Evolutionary conservation across 1,284 basidiomycete species (phyloP).

Genomic region (Apiotrichum siamense): DNA sequence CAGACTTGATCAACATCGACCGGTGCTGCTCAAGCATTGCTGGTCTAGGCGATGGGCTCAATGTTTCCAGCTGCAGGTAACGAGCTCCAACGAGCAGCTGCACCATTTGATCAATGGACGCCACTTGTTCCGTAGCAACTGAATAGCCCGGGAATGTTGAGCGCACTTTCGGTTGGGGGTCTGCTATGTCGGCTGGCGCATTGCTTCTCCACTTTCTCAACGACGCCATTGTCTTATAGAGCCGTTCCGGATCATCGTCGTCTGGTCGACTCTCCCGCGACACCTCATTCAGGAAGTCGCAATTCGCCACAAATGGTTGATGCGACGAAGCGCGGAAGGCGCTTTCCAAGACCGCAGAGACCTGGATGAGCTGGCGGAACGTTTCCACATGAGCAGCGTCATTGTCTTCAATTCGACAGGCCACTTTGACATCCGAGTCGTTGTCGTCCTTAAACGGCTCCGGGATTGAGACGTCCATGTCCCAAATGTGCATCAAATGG

Average conservation of each 20-base stretch:
- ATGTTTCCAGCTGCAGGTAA: constrained; percentile 11
- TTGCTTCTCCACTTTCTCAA: constrained; percentile 3
- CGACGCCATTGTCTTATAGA: constrained; percentile 7
- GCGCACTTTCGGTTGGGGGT: background rate
- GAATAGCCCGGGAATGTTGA: background rate
- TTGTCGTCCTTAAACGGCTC: constrained; percentile 5
- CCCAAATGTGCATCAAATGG: constrained; percentile 7
- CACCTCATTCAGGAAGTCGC: constrained; percentile 11
- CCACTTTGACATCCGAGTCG: background rate
- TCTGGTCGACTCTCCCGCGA: constrained; percentile 1
- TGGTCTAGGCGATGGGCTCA: background rate
- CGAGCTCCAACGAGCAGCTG: constrained; percentile 10
- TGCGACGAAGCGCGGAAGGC: constrained; percentile 12
- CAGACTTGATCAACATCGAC: background rate
- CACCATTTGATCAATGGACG: constrained; percentile 10
- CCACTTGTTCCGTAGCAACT: constrained; percentile 10
- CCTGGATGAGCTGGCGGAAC: constrained; percentile 9
- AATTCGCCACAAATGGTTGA: constrained; percentile 5
- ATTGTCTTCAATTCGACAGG: background rate
- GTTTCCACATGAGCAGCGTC: constrained; percentile 5
- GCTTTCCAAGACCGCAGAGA: constrained; percentile 5
- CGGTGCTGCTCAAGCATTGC: background rate
- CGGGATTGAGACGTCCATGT: constrained; percentile 14
- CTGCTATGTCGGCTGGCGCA: background rate
- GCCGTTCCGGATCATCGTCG: constrained; percentile 6